These are phyloP conservation scores for Leccinum olivaceopallidum DNA, from an alignment of 768 basidiomycete species.

Conservation along the genomic window DNA sequence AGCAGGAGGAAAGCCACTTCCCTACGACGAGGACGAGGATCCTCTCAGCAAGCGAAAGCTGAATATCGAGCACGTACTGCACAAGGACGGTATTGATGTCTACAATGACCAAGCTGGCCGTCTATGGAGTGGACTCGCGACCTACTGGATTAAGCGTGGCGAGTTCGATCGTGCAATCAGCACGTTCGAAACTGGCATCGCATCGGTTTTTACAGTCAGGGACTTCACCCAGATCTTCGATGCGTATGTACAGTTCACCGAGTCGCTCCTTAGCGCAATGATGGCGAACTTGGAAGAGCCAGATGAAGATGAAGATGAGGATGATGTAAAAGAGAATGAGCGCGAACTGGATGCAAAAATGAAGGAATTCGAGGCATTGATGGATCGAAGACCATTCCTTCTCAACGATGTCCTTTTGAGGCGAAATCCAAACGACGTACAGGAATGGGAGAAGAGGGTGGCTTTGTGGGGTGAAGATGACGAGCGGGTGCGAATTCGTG, in stretches of 20 bases:
- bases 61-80: slow-evolving; percentile 85
- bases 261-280: slow-evolving; percentile 83
- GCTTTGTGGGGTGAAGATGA: slow-evolving; percentile 93
- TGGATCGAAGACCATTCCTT: slow-evolving; percentile 94
- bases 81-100: slow-evolving; percentile 79
- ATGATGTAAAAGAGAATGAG: slow-evolving; percentile 77
- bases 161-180: slow-evolving; percentile 90
- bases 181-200: slow-evolving; percentile 87
- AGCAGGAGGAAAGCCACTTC: slow-evolving; percentile 49
- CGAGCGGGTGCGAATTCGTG: slow-evolving; percentile 62
- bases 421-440: slow-evolving; percentile 95
- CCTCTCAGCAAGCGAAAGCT: slow-evolving; percentile 66
- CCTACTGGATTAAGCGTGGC: slow-evolving; percentile 97
- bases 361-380: slow-evolving; percentile 91
- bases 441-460: slow-evolving; percentile 98
- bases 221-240: slow-evolving; percentile 99
- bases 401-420: slow-evolving; percentile 93
- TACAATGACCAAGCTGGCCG: slow-evolving; percentile 98
- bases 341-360: slow-evolving; percentile 83
- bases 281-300: slow-evolving; percentile 83
- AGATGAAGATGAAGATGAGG: slow-evolving; percentile 73
- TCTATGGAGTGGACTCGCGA: slow-evolving; percentile 94
- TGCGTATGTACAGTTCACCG: slow-evolving; percentile 92
- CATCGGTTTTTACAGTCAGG: slow-evolving; percentile 84
- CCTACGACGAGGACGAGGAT: slow-evolving; percentile 84